Base-by-base conservation (phyloP, 352 stramenopile genomes). In the Thraustochytrium sp. region DNA sequence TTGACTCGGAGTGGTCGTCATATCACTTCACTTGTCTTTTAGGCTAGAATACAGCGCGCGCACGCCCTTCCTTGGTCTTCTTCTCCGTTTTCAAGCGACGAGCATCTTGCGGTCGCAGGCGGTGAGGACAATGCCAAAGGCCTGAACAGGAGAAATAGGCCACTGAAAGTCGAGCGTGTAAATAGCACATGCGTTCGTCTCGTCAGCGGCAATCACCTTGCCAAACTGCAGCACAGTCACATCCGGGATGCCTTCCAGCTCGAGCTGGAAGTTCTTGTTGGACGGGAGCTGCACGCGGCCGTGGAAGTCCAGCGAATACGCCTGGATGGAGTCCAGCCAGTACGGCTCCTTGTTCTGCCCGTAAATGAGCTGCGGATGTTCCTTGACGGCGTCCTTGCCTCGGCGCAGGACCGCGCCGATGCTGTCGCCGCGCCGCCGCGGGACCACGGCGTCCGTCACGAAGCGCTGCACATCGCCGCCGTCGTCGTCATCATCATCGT, bases 251-350 rank as follows among this genome's bases (percentile, higher is more conserved):
- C 26, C 38, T 13, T 80, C 44, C 11, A 80, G 31, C 48, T 80
- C 21, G 13, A 84, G 75, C 75, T 84, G 31, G 26, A 84, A 84
- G 62, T 84, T 84, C 34, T 84, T 84, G 75, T 84, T 84, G 16
- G 75, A 84, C 21, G 75, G 75, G 9, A 76, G 53, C 23, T 48
- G 53, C 4, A 84, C 75, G 44, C 75, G 55, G 44, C 75, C 75
- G 18, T 80, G 55, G 59, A 84, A 84, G 37, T 84, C 75, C 18
- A 84, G 34, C 44, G 75, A 84, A 36, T 84, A 84, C 21, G 75
- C 75, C 36, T 78, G 40, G 55, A 84, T 82, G 18, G 55, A 55
- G 16, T 84, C 75, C 9, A 84, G 44, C 53, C 61, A 84, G 55
- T 82, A 82, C 37, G 75, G 75, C 5, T 75, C 75, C 38, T 84